These are phyloP conservation scores for Filobasidium wieringae DNA, from an alignment of 768 basidiomycete species.

Conservation along the genomic window DNA sequence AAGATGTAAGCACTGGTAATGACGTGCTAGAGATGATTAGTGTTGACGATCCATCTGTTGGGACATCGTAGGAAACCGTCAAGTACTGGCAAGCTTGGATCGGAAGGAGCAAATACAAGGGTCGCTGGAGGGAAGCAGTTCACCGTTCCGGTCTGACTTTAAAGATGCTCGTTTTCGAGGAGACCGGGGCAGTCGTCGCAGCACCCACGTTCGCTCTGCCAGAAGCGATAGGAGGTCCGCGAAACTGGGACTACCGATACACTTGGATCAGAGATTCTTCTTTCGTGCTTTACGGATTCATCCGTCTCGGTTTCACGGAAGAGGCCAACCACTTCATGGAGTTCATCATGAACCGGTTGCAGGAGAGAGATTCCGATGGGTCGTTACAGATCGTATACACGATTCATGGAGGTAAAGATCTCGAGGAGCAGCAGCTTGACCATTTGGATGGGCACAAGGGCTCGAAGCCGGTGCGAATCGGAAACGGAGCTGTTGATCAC, in stretches of 20 bases:
- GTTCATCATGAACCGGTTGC: slow-evolving; percentile 73
- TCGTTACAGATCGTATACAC: slow-evolving; percentile 84
- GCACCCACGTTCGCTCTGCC: slow-evolving; percentile 92
- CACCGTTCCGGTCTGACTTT: slow-evolving; percentile 84
- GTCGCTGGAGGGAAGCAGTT: slow-evolving; percentile 91
- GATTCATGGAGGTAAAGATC: slow-evolving; percentile 66
- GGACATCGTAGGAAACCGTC: slow-evolving; percentile 50
- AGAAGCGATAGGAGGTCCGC: slow-evolving; percentile 75
- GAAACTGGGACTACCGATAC: slow-evolving; percentile 57
- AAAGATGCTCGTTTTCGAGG: slow-evolving; percentile 85
- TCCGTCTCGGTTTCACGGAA: slow-evolving; percentile 83
- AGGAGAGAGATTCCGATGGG: slow-evolving; percentile 69
- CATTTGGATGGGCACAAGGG: slow-evolving; percentile 61
- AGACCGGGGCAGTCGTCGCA: slow-evolving; percentile 83
- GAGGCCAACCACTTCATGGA: slow-evolving; percentile 79
- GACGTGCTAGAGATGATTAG: neutral
- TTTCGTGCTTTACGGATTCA: slow-evolving; percentile 87
- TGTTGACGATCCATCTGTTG: neutral
- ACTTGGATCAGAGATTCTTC: slow-evolving; percentile 77
- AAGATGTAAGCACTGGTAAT: slow-evolving; percentile 43
- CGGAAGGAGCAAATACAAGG: slow-evolving; percentile 72
- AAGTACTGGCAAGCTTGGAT: slow-evolving; percentile 84
- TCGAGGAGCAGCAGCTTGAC: slow-evolving; percentile 68
- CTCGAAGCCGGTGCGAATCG: slow-evolving; percentile 49
- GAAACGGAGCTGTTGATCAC: slow-evolving; percentile 92